A percentile compares a stretch with the other conserved stretches of the same genome.
Evolutionary conservation across 2,329 filamentous ascomycete species (phyloP).

Genomic region (Xylaria sp.): DNA sequence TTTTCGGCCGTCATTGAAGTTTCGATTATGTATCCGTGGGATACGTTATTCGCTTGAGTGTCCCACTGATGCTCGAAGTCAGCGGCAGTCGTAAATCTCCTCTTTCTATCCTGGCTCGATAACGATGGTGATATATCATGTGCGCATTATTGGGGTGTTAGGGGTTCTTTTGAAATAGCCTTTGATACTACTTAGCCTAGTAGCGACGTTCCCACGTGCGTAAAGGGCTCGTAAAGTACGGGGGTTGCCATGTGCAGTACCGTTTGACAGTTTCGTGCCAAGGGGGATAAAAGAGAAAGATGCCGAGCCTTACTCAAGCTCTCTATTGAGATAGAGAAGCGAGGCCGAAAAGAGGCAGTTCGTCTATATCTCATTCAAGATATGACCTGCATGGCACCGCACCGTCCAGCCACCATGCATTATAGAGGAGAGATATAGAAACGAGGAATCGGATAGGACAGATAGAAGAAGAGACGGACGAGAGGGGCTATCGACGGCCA

Average conservation of each 20-base stretch:
- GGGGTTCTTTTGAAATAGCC: neutral
- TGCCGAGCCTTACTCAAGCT: neutral
- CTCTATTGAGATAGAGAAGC: neutral
- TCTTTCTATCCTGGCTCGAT: neutral
- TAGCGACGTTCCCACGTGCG: neutral
- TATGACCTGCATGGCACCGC: neutral
- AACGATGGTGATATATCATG: neutral
- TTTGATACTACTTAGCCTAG: neutral
- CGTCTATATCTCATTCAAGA: neutral
- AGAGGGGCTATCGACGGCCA: neutral
- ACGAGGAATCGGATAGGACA: neutral
- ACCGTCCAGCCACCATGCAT: neutral
- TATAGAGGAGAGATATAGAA: too few species aligned
- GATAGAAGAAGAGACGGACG: neutral
- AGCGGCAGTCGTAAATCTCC: neutral
- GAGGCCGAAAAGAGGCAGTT: neutral
- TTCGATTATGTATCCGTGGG: neutral
- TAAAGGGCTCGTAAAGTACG: neutral
- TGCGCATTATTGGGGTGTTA: neutral
- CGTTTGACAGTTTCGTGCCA: neutral
- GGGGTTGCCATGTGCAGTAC: neutral
- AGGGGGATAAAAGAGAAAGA: neutral
- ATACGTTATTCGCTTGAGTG: neutral
- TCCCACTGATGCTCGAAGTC: neutral
- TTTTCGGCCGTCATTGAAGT: neutral